Conservation (phyloP, 495 filamentous ascomycete species). For the Aspergillus hancockii region DNA sequence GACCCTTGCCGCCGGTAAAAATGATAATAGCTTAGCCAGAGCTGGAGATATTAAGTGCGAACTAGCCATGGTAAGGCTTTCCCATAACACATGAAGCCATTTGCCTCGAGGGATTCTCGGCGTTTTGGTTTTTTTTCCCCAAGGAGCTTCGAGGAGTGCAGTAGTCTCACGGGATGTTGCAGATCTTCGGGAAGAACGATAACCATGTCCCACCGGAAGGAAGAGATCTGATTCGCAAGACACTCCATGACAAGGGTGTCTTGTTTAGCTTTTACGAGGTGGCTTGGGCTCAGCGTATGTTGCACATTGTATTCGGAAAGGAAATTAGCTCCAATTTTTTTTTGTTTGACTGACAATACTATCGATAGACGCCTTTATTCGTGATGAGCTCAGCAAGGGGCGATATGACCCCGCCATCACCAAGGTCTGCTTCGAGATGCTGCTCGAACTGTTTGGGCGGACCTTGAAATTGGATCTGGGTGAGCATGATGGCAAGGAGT, state of each 20-base stretch:
- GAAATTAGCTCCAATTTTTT: neutral
- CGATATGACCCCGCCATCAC: slow-evolving; percentile 86
- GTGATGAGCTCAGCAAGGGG: slow-evolving; percentile 93
- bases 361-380: slow-evolving; percentile 76
- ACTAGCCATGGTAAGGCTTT: slow-evolving; percentile 60
- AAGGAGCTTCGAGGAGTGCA: neutral
- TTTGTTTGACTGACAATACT: slow-evolving; percentile 1
- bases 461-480: slow-evolving; percentile 79
- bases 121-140: neutral
- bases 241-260: slow-evolving; percentile 72
- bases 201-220: slow-evolving; percentile 87
- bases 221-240: slow-evolving; percentile 82
- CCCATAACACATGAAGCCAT: neutral
- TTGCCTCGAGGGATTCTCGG: neutral
- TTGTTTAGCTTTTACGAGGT: slow-evolving; percentile 85
- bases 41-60: slow-evolving; percentile 77
- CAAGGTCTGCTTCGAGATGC: slow-evolving; percentile 88
- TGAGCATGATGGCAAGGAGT: slow-evolving; percentile 44
- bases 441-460: slow-evolving; percentile 82
- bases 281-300: slow-evolving; percentile 84
- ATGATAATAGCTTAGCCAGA: slow-evolving; percentile 64
- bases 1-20: slow-evolving; percentile 69
- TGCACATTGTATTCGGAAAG: neutral
- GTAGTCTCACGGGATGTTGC: slow-evolving; percentile 18
- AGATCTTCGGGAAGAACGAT: slow-evolving; percentile 85